Percentiles rank a stretch among this genome's conserved stretches.
phyloP scores from a whole-genome alignment of 345 rosid genomes.

The Eucalyptus decipiens region DNA sequence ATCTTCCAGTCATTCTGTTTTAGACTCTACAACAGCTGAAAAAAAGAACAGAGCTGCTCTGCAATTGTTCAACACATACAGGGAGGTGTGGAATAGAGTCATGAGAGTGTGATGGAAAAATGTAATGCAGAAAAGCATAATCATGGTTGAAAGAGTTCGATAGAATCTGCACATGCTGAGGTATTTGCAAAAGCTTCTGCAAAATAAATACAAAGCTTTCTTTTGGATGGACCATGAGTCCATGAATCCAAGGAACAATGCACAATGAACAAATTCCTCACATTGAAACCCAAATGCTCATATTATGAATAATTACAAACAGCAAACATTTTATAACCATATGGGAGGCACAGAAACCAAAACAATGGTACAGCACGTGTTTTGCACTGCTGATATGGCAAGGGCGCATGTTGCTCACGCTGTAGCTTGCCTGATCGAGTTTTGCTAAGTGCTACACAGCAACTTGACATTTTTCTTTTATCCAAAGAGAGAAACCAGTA shows the following conservation, averaged over 20 bases:
- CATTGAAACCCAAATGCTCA: background rate
- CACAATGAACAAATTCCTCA: background rate
- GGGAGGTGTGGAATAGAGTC: background rate
- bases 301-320: background rate
- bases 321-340: background rate
- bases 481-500: background rate
- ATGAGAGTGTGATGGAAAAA: background rate
- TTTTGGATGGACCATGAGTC: background rate
- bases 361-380: background rate
- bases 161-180: background rate
- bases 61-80: background rate
- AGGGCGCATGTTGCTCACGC: background rate
- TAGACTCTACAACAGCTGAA: background rate
- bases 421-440: background rate
- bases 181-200: background rate
- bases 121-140: background rate
- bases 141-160: background rate
- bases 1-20: background rate
- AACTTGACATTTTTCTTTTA: background rate
- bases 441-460: background rate
- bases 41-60: background rate
- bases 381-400: background rate
- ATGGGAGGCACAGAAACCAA: background rate
- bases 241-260: too few relatives aligned
- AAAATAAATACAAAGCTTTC: background rate